These are phyloP conservation scores for Candida loeiensis DNA, from an alignment of 805 yeast genomes.

Conservation along the genomic window DNA sequence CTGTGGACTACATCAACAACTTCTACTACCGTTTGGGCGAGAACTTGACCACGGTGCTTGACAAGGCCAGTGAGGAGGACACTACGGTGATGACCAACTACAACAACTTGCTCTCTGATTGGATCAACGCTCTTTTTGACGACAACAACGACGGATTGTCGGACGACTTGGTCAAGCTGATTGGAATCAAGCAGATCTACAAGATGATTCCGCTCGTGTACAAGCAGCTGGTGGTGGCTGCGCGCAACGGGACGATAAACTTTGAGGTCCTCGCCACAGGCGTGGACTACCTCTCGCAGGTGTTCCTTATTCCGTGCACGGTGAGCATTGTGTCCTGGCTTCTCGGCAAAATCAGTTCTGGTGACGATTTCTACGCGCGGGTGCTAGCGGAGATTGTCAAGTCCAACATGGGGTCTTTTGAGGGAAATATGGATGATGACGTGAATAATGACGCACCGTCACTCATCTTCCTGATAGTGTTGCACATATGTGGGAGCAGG, in stretches of 20 bases:
- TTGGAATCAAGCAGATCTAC: constrained; percentile 64
- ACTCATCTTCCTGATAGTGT: constrained; percentile 22
- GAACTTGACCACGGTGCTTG: constrained; percentile 22
- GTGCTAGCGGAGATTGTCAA: constrained; percentile 26
- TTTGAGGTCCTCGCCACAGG: constrained; percentile 67
- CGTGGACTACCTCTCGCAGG: constrained; percentile 81
- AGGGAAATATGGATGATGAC: constrained; percentile 13
- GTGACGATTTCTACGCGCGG: constrained; percentile 14
- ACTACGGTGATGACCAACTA: constrained; percentile 29
- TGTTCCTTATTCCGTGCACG: constrained; percentile 61
- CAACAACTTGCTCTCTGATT: constrained; percentile 44
- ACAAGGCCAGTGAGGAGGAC: constrained; percentile 24
- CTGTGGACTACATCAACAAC: constrained; percentile 31
- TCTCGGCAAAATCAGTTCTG: constrained; percentile 11
- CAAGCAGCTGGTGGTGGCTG: constrained; percentile 65
- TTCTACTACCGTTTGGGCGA: constrained; percentile 30
- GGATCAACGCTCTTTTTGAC: constrained; percentile 81
- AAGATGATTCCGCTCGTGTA: constrained; percentile 69
- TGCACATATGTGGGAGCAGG: constrained; percentile 21
- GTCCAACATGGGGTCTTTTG: constrained; percentile 14
- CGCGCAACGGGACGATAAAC: constrained; percentile 52
- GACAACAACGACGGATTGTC: constrained; percentile 66
- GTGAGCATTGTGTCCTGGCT: constrained; percentile 34
- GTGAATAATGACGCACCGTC: constrained; percentile 11
- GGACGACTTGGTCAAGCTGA: constrained; percentile 70